Base-by-base conservation (phyloP, 2,329 filamentous ascomycete genomes). In the Diplodia seriata region DNA sequence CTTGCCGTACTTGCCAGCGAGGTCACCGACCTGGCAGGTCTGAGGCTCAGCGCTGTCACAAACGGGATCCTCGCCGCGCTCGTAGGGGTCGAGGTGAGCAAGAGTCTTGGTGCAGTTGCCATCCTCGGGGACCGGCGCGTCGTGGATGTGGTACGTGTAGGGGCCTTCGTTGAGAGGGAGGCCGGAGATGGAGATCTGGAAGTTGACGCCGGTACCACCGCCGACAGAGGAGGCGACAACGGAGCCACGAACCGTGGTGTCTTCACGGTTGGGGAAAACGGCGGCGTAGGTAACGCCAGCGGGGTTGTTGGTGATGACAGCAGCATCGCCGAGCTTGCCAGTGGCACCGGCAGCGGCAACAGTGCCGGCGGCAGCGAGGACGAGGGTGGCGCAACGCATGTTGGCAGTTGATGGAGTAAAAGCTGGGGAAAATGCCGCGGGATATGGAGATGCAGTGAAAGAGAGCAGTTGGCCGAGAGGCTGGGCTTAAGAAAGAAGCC, bases 81-180 rank as follows among this genome's bases (percentile, higher is more conserved):
- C 75, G 74, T 79, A 82, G 1, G 82, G 81, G 69, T 83, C 79
- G 50, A 83, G 73, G 69, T 82, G 80, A 33, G 75, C 78, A 51
- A 77, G 76, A 23, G 81, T 77, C 6, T 72, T 75, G 18, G 78
- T 78, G 75, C 82, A 84, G 74, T 81, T 82, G 70, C 81, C 80
- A 61, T 79, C 74, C 2, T 75, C 68, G 6, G 77, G 77, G 36
- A 83, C 75, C 2, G 80, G 76, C 72, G 77, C 78, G 69, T 79
- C 76, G 75, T 83, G 80, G 70, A 84, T 74, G 74, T 82, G 79
- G 76, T 84, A 84, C 69, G 79, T 74, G 75, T 83, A 83, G 11
- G 81, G 81, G 40, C 81, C 81, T 29, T 80, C 80, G 57, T 75
- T 73, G 15, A 70, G 66, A 20, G 82, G 82, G 20, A 84, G 74